Percentiles rank a stretch among this genome's conserved stretches.
phyloP scores from a whole-genome alignment of 2,329 filamentous ascomycete species.

The Ceratocystis papillata region DNA sequence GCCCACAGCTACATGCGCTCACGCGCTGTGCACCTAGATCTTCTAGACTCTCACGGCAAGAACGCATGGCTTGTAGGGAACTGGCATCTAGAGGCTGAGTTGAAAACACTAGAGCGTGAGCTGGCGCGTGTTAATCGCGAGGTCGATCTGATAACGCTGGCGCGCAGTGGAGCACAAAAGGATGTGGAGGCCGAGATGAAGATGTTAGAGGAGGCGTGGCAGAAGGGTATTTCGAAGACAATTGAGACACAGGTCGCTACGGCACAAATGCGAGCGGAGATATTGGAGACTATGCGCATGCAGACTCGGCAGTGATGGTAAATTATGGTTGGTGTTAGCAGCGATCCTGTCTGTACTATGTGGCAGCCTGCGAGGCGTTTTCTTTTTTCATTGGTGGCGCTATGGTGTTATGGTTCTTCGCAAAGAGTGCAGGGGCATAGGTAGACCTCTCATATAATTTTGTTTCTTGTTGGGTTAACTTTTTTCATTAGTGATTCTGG shows the following conservation, averaged over 20 bases:
- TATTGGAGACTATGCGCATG: constrained; percentile 50
- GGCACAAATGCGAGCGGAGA: constrained; percentile 56
- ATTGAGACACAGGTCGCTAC: constrained; percentile 80
- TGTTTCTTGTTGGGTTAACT: neutral
- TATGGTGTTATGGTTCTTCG: neutral
- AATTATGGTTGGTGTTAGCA: neutral
- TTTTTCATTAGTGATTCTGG: no score
- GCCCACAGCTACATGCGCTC: constrained; percentile 42
- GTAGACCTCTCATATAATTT: neutral
- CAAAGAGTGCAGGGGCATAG: neutral
- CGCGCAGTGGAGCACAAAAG: constrained; percentile 59
- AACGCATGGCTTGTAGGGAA: constrained; percentile 89
- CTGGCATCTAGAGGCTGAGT: constrained; percentile 61
- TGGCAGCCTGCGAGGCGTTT: neutral
- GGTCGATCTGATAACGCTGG: constrained; percentile 61
- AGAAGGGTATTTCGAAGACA: constrained; percentile 62
- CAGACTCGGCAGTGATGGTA: constrained; percentile 14
- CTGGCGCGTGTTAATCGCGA: constrained; percentile 56
- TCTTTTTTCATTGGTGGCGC: neutral
- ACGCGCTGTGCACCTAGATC: constrained; percentile 48
- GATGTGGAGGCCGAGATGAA: constrained; percentile 61
- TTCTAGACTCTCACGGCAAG: constrained; percentile 74
- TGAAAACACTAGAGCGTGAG: constrained; percentile 61
- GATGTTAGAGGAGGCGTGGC: constrained; percentile 68
- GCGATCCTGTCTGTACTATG: neutral